Evolutionary conservation across 352 stramenopile species (phyloP).

Genomic region (Pythium dissotocum): DNA sequence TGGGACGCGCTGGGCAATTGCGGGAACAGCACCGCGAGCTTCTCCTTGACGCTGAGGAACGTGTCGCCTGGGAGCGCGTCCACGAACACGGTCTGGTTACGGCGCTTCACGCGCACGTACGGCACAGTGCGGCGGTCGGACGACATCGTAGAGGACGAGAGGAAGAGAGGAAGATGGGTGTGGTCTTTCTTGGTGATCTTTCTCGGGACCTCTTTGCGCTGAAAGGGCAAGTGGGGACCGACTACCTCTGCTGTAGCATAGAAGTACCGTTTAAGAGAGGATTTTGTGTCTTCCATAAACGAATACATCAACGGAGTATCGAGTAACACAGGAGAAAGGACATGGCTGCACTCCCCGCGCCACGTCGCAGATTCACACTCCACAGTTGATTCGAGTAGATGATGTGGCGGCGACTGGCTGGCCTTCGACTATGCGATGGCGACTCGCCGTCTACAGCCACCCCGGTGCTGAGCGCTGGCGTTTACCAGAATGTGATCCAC

Average conservation of each 20-base stretch:
- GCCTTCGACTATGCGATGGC: too few relatives aligned
- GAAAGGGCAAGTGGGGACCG: background rate
- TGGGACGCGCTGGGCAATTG: conserved; percentile 42
- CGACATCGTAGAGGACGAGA: background rate
- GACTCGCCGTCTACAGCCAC: too few relatives aligned
- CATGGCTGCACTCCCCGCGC: background rate
- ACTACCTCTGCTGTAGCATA: background rate
- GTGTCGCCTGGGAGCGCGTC: conserved; percentile 77
- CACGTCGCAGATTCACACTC: too few relatives aligned
- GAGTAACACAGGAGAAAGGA: background rate
- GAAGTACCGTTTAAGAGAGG: background rate
- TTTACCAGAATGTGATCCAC: too few relatives aligned
- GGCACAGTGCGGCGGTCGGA: conserved; percentile 31
- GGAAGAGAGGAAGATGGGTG: background rate
- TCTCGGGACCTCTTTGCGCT: background rate
- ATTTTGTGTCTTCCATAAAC: too few relatives aligned
- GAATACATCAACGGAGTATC: background rate
- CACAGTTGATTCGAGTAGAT: too few relatives aligned
- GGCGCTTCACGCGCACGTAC: conserved; percentile 90
- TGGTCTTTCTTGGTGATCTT: background rate
- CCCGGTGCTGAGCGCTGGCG: too few relatives aligned
- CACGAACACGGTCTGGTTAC: conserved; percentile 87
- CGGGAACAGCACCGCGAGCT: conserved; percentile 64
- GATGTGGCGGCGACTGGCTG: too few relatives aligned
- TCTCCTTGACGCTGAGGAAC: conserved; percentile 84